Evolutionary conservation across 2,329 filamentous ascomycete species (phyloP), one percentile per base, ranked within the genome.

Genomic region (Botrytis deweyae): DNA sequence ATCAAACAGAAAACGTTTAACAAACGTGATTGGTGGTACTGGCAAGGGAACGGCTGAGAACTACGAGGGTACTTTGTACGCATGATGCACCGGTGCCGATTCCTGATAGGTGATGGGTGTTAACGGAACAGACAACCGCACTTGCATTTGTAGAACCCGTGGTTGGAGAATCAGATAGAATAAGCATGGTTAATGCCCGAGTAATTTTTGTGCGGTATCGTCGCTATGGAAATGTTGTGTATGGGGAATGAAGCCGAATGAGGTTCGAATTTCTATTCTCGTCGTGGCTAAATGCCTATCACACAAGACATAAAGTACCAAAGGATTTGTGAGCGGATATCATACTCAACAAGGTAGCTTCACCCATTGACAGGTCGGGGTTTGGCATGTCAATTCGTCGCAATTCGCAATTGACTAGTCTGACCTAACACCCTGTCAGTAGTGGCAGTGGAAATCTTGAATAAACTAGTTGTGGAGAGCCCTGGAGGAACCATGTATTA

Each of bases 401-500:
- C 25, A 58, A 68, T 68, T 42, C 49, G 49, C 66, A 58, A 68
- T 67, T 29, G 25, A 55, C 65, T 67, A 55, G 38, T 46, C 16
- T 14, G 29, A n/a, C 55, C 16, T 5, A 22, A 36, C 55, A 29
- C 38, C 70, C 20, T 66, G 62, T 29, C 29, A 58, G 63, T 20
- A 44, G 65, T 68, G 20, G 52, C 25, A 40, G 29, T 72, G 62
- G 62, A 59, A 40, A 66, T 33, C 25, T 46, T 22, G 36, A 58
- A 7, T 68, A 68, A 58, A 68, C 49, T 55, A 58, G 66, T 33
- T 68, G 40, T 59, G 63, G 63, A 61, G 71, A 68, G 64, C 36
- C 49, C 36, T 52, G 42, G 36, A 59, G 63, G 71, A 68, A 61
- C 71, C 71, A 72, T 72, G 63, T 68, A 67, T 59, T 40, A 42